Evolutionary conservation across 73 alveolate species (phyloP).

Genomic region (Paramecium sexaurelia): DNA sequence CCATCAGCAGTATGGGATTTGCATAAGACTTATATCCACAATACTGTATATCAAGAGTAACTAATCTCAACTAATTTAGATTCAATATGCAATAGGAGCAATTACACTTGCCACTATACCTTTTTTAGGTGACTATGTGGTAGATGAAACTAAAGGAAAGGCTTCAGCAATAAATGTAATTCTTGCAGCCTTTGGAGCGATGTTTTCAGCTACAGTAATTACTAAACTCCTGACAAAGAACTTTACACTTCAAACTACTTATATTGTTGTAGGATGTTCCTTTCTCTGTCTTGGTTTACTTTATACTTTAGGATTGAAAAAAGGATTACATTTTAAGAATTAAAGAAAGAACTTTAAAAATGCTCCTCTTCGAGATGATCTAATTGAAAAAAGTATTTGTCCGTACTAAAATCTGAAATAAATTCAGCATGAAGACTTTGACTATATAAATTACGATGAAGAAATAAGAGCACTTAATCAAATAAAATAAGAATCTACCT

Average conservation of each 20-base stretch:
- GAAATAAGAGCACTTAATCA: not conserved
- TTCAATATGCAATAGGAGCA: conserved; percentile 65
- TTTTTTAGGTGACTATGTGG: conserved; percentile 61
- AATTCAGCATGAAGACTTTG: conserved; percentile 31
- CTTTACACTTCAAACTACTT: not conserved
- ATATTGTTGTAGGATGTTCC: conserved; percentile 24
- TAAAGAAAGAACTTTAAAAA: not conserved
- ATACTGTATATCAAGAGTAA: conserved; percentile 61
- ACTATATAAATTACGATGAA: conserved; percentile 5
- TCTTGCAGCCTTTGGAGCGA: conserved; percentile 68
- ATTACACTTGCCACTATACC: conserved; percentile 65
- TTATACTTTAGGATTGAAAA: conserved; percentile 40
- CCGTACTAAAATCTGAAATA: not conserved
- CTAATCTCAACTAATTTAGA: not conserved
- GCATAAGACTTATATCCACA: conserved; percentile 57
- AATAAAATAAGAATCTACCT: not conserved
- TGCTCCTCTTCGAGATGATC: not conserved
- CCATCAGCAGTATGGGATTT: conserved; percentile 54
- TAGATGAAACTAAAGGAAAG: conserved; percentile 59
- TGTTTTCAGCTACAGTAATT: conserved; percentile 61
- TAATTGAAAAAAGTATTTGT: not conserved
- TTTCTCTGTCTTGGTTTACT: not conserved
- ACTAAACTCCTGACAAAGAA: conserved; percentile 14
- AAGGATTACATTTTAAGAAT: conserved; percentile 40
- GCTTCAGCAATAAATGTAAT: conserved; percentile 67